Evolutionary conservation across 257 asterid species (phyloP), one percentile per base, ranked within the genome.

Genomic region (Jacaranda copaia): DNA sequence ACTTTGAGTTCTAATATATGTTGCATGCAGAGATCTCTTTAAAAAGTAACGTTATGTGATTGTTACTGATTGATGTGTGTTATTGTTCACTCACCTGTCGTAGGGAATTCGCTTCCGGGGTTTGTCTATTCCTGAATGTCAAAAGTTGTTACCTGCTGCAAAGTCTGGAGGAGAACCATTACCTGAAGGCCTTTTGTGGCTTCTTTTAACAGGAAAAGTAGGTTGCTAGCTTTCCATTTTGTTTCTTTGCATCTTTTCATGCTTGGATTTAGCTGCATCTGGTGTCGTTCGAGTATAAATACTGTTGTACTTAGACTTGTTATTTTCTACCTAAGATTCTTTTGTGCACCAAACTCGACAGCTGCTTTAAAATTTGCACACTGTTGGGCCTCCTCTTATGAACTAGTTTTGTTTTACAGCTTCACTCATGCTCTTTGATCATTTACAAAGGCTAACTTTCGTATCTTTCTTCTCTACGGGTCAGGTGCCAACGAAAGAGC

Each of bases 101-200:
- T 82, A 96, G 99, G 99, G 99, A 75, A 96, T 96, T 87, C 97
- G 97, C 76, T 96, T 96, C 80, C 89, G 99, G 67, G 97, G 95
- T 48, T 75, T 96, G 87, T 96, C 98, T 67, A 93, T 96, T 80
- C 99, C 97, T 74, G 99, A 96, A 81, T 96, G 99, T 83, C 99
- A 96, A 83, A 91, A 91, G 77, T 59, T 91, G 84, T 86, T 96
- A 76, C 99, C 99, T 36, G 91, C 91, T 35, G 95, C 96, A 77
- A 89, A 89, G 87, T 85, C 93, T 70, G 97, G 95, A 62, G 98
- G 99, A 80, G 99, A 96, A 81, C 99, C 99, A 57, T 75, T 96
- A 77, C 99, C 99, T 25, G 99, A 96, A 84, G 99, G 99, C 82
- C 99, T 96, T 42, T 94, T 96, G 63, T 96, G 99, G 99, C 98